Evolutionary conservation across 192 early-diverging fungal genomes (phyloP), one percentile per base, ranked within the genome.

Genomic region (Backusella tuberculispora): DNA sequence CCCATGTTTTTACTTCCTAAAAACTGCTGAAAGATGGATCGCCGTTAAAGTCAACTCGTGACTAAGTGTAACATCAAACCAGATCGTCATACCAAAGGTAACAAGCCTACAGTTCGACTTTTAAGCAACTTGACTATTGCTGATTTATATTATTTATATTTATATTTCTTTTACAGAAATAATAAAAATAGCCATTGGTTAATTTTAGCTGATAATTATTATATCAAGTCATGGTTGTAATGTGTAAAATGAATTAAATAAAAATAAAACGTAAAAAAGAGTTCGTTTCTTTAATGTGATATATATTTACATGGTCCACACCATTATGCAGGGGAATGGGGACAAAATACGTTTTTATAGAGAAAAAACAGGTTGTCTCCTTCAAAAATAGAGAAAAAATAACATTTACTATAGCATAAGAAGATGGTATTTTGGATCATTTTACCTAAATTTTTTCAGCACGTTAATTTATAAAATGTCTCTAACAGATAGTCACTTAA

Each of bases 11-110:
- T 75, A 78, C 76, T 74, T 82, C 6, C 69, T 63, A 53, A 82
- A 82, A 34, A 82, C 76, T 63, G 76, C 76, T 10, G 78, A 50
- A 6, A 78, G 15, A 65, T 74, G 73, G 45, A 82, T 78, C 1
- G 80, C 69, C 9, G 80, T 82, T 0, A 37, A 53, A 10, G 76
- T 63, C 8, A 82, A 41, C 24, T 76, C 74, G 17, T 76, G 74
- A 6, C 41, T 38, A 7, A 64, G 73, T 40, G 69, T 46, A 10
- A 76, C 40, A 44, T 70, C 74, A 75, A 76, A 82, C 80, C 80
- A 82, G 69, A 82, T 53, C 48, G 19, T 53, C 48, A 53, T 24
- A 53, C 48, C 48, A 53, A 53, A 8, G 48, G 48, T 53, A 53
- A 8, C n/a, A 53, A 3, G 8, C 48, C n/a, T 53, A 24, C 48